Base-by-base conservation (phyloP, 2,329 filamentous ascomycete genomes). In the Fusarium palustre region DNA sequence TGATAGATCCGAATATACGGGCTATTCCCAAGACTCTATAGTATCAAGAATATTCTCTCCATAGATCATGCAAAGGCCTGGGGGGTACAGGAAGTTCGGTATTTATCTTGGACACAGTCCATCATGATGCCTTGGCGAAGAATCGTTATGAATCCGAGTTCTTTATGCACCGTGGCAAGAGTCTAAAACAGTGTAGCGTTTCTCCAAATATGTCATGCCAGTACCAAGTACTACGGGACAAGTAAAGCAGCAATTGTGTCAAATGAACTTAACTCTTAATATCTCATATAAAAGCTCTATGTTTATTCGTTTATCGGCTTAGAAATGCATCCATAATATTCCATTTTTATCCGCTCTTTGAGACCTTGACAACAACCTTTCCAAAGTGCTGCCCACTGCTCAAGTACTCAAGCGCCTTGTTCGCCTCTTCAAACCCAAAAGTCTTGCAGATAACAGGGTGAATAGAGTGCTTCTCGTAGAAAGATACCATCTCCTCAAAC, bases 341-440 rank as follows among this genome's bases (percentile, higher is more conserved):
- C 20, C 11, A 31, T 16, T 34, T 55, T 56, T 55, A 68, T 33
- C 60, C 56, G 16, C 62, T 49, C 66, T 76, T 76, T 11, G 71
- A 75, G 16, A 82, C 79, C 68, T 75, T 83, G 57, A 89, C 79
- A 11, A 85, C 81, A 31, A 89, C 80, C 77, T 89, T 89, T 25
- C 87, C 87, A 74, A 89, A 86, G 69, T 88, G 86, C 66, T 81
- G 82, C 36, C 86, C 84, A 39, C 79, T 81, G 70, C 76, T 83
- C 75, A 88, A 78, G 70, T 86, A 86, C 66, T 83, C 76, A 66
- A 88, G 82, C 8, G 86, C 87, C 69, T 85, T 80, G 53, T 77
- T 79, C 16, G 80, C 81, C 73, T 86, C 75, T 7, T 78, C 80
- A 69, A 87, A 83, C 22, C 52, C 71, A 69, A 87, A 87, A 5